Evolutionary conservation across 805 yeast genomes (phyloP), one percentile per base, ranked within the genome.

Genomic region (Candida glaebosa): DNA sequence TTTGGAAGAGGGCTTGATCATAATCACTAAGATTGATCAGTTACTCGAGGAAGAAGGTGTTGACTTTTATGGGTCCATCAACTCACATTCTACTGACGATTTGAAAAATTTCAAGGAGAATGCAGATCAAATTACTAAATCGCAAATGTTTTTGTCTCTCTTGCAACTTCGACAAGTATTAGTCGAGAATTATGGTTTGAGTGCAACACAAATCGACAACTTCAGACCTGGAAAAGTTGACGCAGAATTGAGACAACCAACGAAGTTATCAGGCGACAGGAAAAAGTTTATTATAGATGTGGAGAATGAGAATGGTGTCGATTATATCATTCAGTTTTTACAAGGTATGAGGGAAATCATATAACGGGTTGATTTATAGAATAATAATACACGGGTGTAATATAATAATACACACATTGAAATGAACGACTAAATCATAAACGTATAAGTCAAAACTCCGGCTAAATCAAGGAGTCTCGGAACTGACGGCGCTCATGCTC

Each of bases 1-100:
- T 0, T 54, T 70, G 35, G 87, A 82, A 41, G 87, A 83, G 39
- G 71, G 78, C 0, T 68, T 73, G 35, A 44, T 63, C 0, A 22
- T 81, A 1, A 50, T 78, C 3, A 56, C 61, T 34, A 70, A 64
- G 1, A 51, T 81, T 26, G 80, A 80, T 41, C 55, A 66, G 34
- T 44, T 69, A 0, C 49, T 77, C 2, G 52, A 71, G 1, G 57
- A 63, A 3, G 71, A 71, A 32, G 80, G 77, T 2, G 49, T 63
- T 16, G 66, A 67, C 18, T 44, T 76, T 9, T 40, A 56, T 4
- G 57, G 60, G 43, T 39, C 41, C 40, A 33, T 56, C 18, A 38
- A 43, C 40, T 22, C 48, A 35, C 42, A 57, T 41, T 39, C 44
- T 37, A 39, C 42, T 16, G 16, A 16, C n/a, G 37, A 22, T 15